These are phyloP conservation scores for Umbellularia californica DNA, from an alignment of 164 flowering plant genomes.

Conservation along the genomic window DNA sequence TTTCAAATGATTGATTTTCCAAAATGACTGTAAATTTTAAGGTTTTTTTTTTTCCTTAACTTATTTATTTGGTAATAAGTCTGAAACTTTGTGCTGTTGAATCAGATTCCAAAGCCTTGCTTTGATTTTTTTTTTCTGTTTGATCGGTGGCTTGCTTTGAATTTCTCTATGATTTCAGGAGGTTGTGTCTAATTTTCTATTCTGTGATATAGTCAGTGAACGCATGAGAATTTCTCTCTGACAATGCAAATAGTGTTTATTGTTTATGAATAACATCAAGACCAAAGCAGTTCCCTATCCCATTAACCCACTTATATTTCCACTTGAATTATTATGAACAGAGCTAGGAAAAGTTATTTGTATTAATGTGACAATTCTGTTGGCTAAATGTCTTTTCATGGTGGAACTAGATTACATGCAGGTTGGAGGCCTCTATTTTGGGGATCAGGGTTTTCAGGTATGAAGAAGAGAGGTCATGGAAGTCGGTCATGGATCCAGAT, in stretches of 20 bases:
- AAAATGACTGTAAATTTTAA: background rate
- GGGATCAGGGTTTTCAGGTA: conserved; percentile 32
- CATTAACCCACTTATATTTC: background rate
- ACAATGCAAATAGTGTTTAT: background rate
- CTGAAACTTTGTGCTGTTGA: background rate
- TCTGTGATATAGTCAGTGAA: background rate
- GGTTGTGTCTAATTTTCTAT: background rate
- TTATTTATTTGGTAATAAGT: too few species aligned
- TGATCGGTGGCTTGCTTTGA: background rate
- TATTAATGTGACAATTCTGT: background rate
- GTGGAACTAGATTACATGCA: conserved; percentile 2
- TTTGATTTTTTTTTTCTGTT: too few species aligned
- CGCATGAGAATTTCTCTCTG: background rate
- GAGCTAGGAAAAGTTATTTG: background rate
- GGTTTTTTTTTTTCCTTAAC: too few species aligned
- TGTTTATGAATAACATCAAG: background rate
- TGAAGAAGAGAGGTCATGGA: conserved; percentile 84
- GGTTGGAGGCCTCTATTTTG: conserved; percentile 20
- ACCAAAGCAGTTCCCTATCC: background rate
- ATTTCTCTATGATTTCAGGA: background rate
- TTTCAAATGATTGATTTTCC: background rate
- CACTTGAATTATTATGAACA: background rate
- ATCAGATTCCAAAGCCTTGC: background rate
- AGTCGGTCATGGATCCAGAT: conserved; percentile 92
- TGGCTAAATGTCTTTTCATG: conserved; percentile 1